phyloP scores from a whole-genome alignment of 305 asterid genomes.

The Lippia alba region DNA sequence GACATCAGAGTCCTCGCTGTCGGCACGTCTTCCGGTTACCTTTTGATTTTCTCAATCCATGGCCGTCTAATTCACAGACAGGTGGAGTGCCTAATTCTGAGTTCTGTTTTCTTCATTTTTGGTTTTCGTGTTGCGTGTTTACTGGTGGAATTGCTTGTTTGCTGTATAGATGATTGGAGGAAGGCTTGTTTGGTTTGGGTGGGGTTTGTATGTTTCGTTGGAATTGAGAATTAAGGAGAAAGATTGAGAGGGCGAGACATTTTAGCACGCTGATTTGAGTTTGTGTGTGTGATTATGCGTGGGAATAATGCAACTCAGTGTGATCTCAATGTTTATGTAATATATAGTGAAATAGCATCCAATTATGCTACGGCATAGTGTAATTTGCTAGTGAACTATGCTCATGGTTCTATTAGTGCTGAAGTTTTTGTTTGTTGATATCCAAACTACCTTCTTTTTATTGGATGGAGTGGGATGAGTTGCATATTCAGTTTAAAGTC shows the following conservation, averaged over 20 bases:
- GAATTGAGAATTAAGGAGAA: background rate
- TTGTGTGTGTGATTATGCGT: constrained; percentile 13
- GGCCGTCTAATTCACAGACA: constrained; percentile 88
- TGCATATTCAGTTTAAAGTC: background rate
- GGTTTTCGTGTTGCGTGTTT: background rate
- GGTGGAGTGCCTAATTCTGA: constrained; percentile 43
- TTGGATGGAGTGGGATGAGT: constrained; percentile 11
- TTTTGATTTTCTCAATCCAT: constrained; percentile 64
- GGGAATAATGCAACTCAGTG: background rate
- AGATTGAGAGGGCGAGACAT: background rate
- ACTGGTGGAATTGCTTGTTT: constrained; percentile 6
- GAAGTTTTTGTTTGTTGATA: constrained; percentile 4
- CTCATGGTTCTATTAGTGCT: background rate
- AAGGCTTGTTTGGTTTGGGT: background rate
- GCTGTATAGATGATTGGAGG: background rate
- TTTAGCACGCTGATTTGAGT: constrained; percentile 19
- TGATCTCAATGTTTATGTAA: background rate
- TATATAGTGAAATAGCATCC: constrained; percentile 1
- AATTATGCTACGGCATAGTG: background rate
- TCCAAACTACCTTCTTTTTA: background rate
- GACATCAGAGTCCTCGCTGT: constrained; percentile 74
- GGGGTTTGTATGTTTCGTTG: constrained; percentile 3
- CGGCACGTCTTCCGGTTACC: constrained; percentile 86
- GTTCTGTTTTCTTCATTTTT: background rate
- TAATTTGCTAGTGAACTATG: constrained; percentile 13